A percentile compares a stretch with the other conserved stretches of the same genome.
Evolutionary conservation across 257 asterid genomes (phyloP).

Genomic region (Fraxinus quadrangulata): DNA sequence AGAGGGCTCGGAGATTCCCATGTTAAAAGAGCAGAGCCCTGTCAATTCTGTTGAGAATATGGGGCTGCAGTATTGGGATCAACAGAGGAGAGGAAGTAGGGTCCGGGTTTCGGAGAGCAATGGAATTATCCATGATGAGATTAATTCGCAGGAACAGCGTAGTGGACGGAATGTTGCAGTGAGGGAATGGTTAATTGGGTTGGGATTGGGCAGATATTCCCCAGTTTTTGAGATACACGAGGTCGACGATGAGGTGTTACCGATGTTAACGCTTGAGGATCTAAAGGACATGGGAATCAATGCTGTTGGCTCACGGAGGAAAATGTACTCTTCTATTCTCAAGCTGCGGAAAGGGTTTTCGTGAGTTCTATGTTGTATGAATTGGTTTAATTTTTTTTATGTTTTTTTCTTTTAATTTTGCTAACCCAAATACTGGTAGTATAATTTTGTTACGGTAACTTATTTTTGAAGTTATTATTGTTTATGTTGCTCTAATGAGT

Average conservation of each 20-base stretch:
- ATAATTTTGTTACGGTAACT: constrained; percentile 34
- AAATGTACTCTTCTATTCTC: constrained; percentile 69
- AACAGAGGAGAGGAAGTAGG: constrained; percentile 54
- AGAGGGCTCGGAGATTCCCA: constrained; percentile 67
- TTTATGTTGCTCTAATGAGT: constrained; percentile 27
- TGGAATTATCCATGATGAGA: constrained; percentile 50
- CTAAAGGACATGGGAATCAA: constrained; percentile 92
- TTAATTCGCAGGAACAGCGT: constrained; percentile 54
- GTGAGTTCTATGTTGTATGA: constrained; percentile 45
- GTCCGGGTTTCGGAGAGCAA: constrained; percentile 56
- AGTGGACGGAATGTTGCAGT: constrained; percentile 57
- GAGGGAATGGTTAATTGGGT: constrained; percentile 80
- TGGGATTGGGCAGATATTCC: constrained; percentile 75
- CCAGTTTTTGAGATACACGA: constrained; percentile 85
- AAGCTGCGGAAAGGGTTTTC: constrained; percentile 73
- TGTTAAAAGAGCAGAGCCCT: constrained; percentile 67
- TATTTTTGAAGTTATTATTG: constrained; percentile 36
- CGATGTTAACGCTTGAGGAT: constrained; percentile 84
- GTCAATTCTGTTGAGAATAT: constrained; percentile 65
- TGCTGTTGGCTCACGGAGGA: constrained; percentile 88
- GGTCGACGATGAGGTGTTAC: constrained; percentile 87
- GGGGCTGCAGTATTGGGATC: constrained; percentile 88
- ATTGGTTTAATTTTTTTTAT: constrained; percentile 37
- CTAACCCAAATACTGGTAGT: constrained; percentile 42
- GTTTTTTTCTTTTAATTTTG: constrained; percentile 20